phyloP scores from a whole-genome alignment of 1,284 basidiomycete genomes.

The Wallemia ichthyophaga region DNA sequence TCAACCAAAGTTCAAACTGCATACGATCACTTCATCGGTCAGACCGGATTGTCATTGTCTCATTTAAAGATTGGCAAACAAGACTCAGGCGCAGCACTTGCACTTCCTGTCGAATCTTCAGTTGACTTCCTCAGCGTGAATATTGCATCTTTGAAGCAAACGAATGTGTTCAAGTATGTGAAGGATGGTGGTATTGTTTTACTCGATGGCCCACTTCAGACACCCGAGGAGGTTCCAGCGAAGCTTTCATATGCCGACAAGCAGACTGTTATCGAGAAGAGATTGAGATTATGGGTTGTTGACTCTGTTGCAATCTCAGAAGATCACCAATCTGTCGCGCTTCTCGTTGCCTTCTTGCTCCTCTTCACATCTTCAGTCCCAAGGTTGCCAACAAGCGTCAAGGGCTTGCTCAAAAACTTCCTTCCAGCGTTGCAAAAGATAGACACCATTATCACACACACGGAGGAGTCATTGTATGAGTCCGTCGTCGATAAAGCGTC shows the following conservation, averaged over 20 bases:
- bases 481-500: slow-evolving; percentile 12
- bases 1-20: neutral
- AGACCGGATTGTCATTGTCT: slow-evolving; percentile 7
- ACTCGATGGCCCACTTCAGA: slow-evolving; percentile 11
- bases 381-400: slow-evolving; percentile 13
- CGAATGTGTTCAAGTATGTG: slow-evolving; percentile 13
- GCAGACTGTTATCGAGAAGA: slow-evolving; percentile 15
- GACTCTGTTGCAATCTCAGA: slow-evolving; percentile 7
- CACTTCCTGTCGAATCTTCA: slow-evolving; percentile 1
- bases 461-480: slow-evolving; percentile 15
- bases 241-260: slow-evolving; percentile 16
- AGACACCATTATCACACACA: slow-evolving; percentile 1
- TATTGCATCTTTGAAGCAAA: slow-evolving; percentile 15
- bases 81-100: slow-evolving; percentile 2
- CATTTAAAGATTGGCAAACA: slow-evolving; percentile 4
- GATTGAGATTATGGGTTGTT: slow-evolving; percentile 17
- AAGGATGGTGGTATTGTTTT: slow-evolving; percentile 15
- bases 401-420: slow-evolving; percentile 16
- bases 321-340: slow-evolving; percentile 11
- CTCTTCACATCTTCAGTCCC: slow-evolving; percentile 15
- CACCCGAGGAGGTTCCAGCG: slow-evolving; percentile 2
- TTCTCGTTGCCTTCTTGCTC: slow-evolving; percentile 17
- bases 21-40: slow-evolving; percentile 1
- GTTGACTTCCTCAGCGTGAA: slow-evolving; percentile 18
- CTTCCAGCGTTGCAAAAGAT: slow-evolving; percentile 11